These are phyloP conservation scores for Elsinoe australis DNA, from an alignment of 2,329 filamentous ascomycete species.

Conservation along the genomic window DNA sequence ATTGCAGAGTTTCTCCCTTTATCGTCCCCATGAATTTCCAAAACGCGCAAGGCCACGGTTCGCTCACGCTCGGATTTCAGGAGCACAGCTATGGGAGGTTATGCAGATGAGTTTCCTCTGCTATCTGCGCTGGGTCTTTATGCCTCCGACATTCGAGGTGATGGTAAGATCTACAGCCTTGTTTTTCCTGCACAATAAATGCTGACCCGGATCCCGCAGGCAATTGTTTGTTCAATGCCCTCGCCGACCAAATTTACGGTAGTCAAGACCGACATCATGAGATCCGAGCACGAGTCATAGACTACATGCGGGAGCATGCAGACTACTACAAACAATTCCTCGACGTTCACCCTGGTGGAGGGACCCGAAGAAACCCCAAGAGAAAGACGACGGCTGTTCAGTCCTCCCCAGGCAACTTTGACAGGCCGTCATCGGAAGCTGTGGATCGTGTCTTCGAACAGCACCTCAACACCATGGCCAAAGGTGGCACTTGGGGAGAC, in stretches of 20 bases:
- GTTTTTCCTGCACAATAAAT: too few relatives aligned
- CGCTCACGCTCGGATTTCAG: constrained; percentile 19
- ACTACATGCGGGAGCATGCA: constrained; percentile 54
- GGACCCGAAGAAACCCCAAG: constrained; percentile 51
- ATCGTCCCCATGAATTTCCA: constrained; percentile 20
- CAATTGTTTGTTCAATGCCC: constrained; percentile 62
- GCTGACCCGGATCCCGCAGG: too few relatives aligned
- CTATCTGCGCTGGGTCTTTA: constrained; percentile 52
- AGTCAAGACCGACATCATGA: constrained; percentile 49
- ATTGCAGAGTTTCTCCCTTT: constrained; percentile 16
- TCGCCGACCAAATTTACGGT: constrained; percentile 60
- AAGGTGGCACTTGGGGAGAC: constrained; percentile 55
- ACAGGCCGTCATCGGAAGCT: constrained; percentile 46
- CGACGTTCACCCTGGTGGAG: constrained; percentile 45
- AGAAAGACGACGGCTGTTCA: constrained; percentile 47
- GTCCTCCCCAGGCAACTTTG: constrained; percentile 39
- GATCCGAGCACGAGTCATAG: constrained; percentile 52
- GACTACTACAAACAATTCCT: constrained; percentile 60
- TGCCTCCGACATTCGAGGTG: constrained; percentile 51
- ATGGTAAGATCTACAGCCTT: too few relatives aligned
- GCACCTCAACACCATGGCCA: constrained; percentile 53
- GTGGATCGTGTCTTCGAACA: constrained; percentile 46
- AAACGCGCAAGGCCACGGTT: constrained; percentile 18
- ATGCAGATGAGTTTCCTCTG: constrained; percentile 46
- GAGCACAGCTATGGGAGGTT: constrained; percentile 23